Evolutionary conservation across 495 filamentous ascomycete species (phyloP).

Genomic region (Xylaria scruposa): DNA sequence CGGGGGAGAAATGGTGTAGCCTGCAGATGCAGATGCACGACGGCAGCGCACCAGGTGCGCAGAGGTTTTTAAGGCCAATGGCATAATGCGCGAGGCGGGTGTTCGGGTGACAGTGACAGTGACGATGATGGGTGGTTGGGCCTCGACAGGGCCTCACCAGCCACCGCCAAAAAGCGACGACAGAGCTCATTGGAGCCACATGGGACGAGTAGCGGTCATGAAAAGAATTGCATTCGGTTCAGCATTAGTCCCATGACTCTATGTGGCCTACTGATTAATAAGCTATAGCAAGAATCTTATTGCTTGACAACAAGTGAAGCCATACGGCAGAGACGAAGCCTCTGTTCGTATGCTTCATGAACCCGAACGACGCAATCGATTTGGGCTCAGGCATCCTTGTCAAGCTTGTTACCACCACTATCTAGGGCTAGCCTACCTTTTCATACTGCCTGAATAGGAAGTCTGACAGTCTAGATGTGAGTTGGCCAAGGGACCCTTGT

Average conservation of each 20-base stretch:
- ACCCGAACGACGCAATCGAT: neutral
- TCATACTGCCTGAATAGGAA: neutral
- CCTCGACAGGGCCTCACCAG: slow-evolving; percentile 10
- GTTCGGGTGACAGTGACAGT: slow-evolving; percentile 17
- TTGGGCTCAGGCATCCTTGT: neutral
- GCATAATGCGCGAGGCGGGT: slow-evolving; percentile 32
- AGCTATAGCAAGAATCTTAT: neutral
- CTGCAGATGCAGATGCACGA: slow-evolving; percentile 22
- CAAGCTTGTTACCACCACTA: neutral
- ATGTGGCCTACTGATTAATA: neutral
- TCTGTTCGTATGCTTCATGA: neutral
- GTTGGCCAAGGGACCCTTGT: slow-evolving; percentile 3
- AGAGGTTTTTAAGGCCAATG: slow-evolving; percentile 27
- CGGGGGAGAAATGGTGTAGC: neutral
- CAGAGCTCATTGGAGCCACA: neutral
- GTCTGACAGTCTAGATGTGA: neutral
- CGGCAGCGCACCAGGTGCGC: slow-evolving; percentile 20
- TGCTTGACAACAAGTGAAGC: neutral
- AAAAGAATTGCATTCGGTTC: neutral
- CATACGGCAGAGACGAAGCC: neutral
- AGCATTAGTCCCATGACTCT: neutral
- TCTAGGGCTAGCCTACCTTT: neutral
- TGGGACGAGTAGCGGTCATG: neutral
- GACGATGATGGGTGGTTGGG: slow-evolving; percentile 31
- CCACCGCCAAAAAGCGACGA: slow-evolving; percentile 21